These are phyloP conservation scores for Osmozyma mogii DNA, from an alignment of 805 yeast genomes.

Conservation along the genomic window DNA sequence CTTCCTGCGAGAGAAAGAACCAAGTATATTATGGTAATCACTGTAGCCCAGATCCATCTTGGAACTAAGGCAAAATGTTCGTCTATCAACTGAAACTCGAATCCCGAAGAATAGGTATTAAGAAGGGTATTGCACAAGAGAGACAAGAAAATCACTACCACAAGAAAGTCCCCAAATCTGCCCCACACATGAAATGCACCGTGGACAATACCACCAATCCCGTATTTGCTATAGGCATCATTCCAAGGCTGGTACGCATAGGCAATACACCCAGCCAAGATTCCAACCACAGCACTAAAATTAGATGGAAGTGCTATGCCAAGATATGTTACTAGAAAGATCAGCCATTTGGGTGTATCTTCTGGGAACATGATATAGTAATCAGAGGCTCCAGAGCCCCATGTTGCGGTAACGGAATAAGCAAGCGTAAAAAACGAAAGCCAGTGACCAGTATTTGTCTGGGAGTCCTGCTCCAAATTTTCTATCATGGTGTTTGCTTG, in stretches of 20 bases:
- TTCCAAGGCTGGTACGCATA: slow-evolving; percentile 25
- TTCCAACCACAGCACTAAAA: slow-evolving; percentile 25
- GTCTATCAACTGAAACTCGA: slow-evolving; percentile 27
- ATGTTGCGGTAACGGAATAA: slow-evolving; percentile 28
- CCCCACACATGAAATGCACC: slow-evolving; percentile 31
- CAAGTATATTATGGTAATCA: slow-evolving; percentile 7
- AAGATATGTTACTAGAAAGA: slow-evolving; percentile 21
- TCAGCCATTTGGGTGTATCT: slow-evolving; percentile 17
- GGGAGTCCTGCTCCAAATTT: too few relatives aligned
- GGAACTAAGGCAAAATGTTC: slow-evolving; percentile 11
- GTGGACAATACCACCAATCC: slow-evolving; percentile 26
- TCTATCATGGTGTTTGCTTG: slow-evolving; percentile 12
- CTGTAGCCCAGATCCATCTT: slow-evolving; percentile 9
- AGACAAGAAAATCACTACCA: slow-evolving; percentile 23
- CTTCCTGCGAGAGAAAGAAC: slow-evolving; percentile 9
- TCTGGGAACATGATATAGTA: slow-evolving; percentile 27
- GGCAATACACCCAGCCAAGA: slow-evolving; percentile 25
- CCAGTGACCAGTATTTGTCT: too few relatives aligned
- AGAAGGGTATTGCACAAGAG: slow-evolving; percentile 28
- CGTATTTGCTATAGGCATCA: slow-evolving; percentile 19
- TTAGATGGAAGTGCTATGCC: slow-evolving; percentile 24
- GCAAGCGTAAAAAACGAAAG: slow-evolving; percentile 28
- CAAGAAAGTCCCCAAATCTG: slow-evolving; percentile 25
- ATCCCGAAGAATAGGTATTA: slow-evolving; percentile 30
- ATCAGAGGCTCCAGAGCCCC: slow-evolving; percentile 30